Evolutionary conservation across 169 alveolate species (phyloP).

Genomic region (Plasmodium falciparum): DNA sequence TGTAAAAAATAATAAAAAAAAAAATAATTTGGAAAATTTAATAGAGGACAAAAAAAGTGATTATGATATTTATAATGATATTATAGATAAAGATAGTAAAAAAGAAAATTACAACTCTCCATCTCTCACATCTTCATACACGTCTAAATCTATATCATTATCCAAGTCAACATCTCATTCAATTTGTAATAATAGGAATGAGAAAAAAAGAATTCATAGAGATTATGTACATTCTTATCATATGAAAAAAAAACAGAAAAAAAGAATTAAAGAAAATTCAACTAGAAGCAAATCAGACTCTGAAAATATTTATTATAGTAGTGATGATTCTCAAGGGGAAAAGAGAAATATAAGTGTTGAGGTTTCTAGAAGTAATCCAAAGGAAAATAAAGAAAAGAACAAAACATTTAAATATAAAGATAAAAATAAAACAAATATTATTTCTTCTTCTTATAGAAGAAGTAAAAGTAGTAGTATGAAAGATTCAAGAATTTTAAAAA

Average conservation of each 20-base stretch:
- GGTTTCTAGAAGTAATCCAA: not conserved
- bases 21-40: too few species aligned
- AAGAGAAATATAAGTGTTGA: not conserved
- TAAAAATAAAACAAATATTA: not conserved
- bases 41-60: too few species aligned
- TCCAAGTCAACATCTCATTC: not conserved
- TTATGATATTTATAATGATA: not conserved
- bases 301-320: not conserved
- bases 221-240: not conserved
- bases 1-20: too few species aligned
- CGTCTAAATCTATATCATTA: not conserved
- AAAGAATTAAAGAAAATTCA: not conserved
- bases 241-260: not conserved
- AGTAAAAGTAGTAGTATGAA: not conserved
- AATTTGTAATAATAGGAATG: not conserved
- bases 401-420: not conserved
- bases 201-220: not conserved
- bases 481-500: not conserved
- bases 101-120: not conserved
- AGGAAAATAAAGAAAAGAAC: not conserved
- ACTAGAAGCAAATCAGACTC: not conserved
- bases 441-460: slow-evolving; percentile 5
- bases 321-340: not conserved
- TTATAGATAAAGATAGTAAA: not conserved
- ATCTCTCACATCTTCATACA: not conserved